Evolutionary conservation across 108 stramenopile genomes (phyloP).

Genomic region (Cyclotella kingstonii): DNA sequence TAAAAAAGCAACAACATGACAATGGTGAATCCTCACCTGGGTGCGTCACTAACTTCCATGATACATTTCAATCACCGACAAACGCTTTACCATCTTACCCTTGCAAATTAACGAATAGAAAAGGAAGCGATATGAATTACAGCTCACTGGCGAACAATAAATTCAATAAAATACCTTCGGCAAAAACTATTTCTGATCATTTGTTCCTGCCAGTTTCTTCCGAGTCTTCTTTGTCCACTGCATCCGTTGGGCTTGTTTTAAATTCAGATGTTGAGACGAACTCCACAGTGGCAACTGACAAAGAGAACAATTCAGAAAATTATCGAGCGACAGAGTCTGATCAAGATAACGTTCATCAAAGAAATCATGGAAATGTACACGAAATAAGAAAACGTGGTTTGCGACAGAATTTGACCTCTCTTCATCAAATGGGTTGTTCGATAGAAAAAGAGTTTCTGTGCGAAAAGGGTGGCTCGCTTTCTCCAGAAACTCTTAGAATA

Average conservation of each 20-base stretch:
- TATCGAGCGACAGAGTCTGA: no score
- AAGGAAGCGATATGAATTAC: conserved; percentile 14
- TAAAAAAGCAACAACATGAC: no score
- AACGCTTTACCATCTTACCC: not conserved
- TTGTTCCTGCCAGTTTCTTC: not conserved
- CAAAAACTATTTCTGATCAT: conserved; percentile 15
- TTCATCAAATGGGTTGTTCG: no score
- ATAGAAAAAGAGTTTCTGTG: not conserved
- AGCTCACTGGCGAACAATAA: conserved; percentile 5
- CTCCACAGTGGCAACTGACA: no score
- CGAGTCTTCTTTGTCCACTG: conserved; percentile 2
- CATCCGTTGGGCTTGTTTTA: not conserved
- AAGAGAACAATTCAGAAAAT: no score
- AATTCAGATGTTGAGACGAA: not conserved
- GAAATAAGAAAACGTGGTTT: not conserved
- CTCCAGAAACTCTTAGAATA: conserved; percentile 11
- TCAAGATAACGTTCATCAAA: no score
- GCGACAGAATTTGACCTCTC: no score
- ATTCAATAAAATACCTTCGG: conserved; percentile 7
- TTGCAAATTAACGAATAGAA: not conserved
- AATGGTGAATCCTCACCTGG: no score
- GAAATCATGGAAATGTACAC: not conserved
- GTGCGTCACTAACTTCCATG: no score
- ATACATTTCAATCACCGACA: not conserved
- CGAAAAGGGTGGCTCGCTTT: not conserved